phyloP scores from a whole-genome alignment of 73 alveolate genomes.

The Halteria grandinella region DNA sequence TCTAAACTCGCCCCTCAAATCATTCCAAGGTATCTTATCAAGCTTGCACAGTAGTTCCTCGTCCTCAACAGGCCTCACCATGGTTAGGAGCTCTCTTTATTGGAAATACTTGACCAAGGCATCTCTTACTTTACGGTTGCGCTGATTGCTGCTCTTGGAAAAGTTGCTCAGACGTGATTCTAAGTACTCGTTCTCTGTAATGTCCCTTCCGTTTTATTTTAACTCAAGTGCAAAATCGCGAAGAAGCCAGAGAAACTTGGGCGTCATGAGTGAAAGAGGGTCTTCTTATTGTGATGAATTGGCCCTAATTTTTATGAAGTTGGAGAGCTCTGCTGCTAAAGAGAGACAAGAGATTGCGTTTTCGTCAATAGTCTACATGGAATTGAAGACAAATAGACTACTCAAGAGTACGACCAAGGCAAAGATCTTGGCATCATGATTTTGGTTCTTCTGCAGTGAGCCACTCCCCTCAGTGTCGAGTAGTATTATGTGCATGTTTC shows the following conservation, averaged over 20 bases:
- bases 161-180: slow-evolving; percentile 55
- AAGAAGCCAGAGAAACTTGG: slow-evolving; percentile 67
- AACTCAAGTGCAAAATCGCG: slow-evolving; percentile 72
- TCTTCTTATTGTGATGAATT: neutral
- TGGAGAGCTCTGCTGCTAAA: slow-evolving; percentile 93
- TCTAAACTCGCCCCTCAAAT: slow-evolving; percentile 49
- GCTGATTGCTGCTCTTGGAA: slow-evolving; percentile 60
- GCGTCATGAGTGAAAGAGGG: slow-evolving; percentile 30
- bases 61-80: slow-evolving; percentile 93
- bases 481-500: slow-evolving; percentile 83
- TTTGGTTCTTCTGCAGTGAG: slow-evolving; percentile 86
- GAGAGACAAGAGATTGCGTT: slow-evolving; percentile 85
- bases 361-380: slow-evolving; percentile 96
- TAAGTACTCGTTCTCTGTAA: slow-evolving; percentile 70
- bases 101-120: slow-evolving; percentile 83
- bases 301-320: slow-evolving; percentile 64
- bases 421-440: slow-evolving; percentile 97
- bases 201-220: slow-evolving; percentile 55
- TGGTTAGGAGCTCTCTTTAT: slow-evolving; percentile 87
- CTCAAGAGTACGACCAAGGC: slow-evolving; percentile 91
- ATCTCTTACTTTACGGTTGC: slow-evolving; percentile 85
- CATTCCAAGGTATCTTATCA: slow-evolving; percentile 23
- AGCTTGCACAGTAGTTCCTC: slow-evolving; percentile 63
- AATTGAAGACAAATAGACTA: slow-evolving; percentile 90
- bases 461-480: slow-evolving; percentile 98